Percentiles rank a stretch among this genome's conserved stretches.
Conservation (phyloP, 2,329 filamentous ascomycete species). For the Sclerotinia spermophila region DNA sequence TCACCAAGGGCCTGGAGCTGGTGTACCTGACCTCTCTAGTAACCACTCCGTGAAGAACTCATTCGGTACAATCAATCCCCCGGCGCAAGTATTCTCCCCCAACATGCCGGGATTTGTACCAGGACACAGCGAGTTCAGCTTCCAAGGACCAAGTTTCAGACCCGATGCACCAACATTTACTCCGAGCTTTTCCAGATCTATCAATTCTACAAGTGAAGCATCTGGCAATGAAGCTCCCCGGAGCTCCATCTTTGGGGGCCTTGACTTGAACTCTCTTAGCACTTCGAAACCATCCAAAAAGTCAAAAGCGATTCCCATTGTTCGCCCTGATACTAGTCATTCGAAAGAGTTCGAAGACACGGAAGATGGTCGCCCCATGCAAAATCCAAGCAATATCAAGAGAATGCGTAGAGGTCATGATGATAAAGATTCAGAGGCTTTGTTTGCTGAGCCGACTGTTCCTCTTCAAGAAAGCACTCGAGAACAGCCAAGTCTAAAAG, state of each 20-base stretch:
- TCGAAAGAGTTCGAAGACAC: conserved; percentile 41
- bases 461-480: conserved; percentile 37
- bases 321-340: conserved; percentile 58
- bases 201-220: conserved; percentile 45
- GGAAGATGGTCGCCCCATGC: conserved; percentile 57
- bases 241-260: conserved; percentile 65
- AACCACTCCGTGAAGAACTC: conserved; percentile 31
- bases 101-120: conserved; percentile 59
- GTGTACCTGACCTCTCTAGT: conserved; percentile 32
- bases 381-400: conserved; percentile 68
- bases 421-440: conserved; percentile 69
- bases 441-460: conserved; percentile 61
- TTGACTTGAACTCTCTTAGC: conserved; percentile 59
- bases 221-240: conserved; percentile 43
- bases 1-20: conserved; percentile 38
- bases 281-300: conserved; percentile 64
- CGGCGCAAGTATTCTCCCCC: conserved; percentile 47
- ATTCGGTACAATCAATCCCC: conserved; percentile 59
- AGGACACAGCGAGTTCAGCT: conserved; percentile 60
- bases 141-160: conserved; percentile 68
- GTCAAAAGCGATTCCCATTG: conserved; percentile 80
- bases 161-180: conserved; percentile 76
- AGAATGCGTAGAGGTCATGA: conserved; percentile 62
- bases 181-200: conserved; percentile 48
- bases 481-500: conserved; percentile 36